A percentile compares a stretch with the other conserved stretches of the same genome.
These are phyloP conservation scores for Rhytidhysteron rufulum DNA, from an alignment of 2,329 filamentous ascomycete species.

Conservation along the genomic window DNA sequence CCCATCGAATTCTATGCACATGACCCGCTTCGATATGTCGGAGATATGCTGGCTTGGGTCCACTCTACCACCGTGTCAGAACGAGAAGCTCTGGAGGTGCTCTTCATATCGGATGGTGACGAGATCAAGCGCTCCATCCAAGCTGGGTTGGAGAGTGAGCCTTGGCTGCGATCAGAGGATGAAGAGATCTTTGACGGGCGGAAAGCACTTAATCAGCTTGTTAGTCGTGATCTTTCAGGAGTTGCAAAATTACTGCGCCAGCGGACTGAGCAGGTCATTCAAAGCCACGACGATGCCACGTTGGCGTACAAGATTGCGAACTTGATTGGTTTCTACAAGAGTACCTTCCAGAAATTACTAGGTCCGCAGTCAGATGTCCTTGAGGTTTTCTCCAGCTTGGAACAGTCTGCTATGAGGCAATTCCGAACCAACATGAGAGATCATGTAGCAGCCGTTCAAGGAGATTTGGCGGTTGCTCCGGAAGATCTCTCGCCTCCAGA, in stretches of 20 bases:
- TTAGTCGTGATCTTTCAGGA: slow-evolving; percentile 78
- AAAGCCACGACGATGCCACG: slow-evolving; percentile 86
- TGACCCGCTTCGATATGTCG: slow-evolving; percentile 84
- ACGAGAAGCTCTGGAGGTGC: slow-evolving; percentile 81
- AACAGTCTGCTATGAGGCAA: slow-evolving; percentile 73
- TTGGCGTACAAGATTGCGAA: slow-evolving; percentile 88
- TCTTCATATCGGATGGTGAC: slow-evolving; percentile 88
- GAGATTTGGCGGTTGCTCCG: slow-evolving; percentile 65
- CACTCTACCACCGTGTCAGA: slow-evolving; percentile 94
- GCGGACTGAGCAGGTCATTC: slow-evolving; percentile 84
- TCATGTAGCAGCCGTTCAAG: slow-evolving; percentile 70
- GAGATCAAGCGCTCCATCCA: slow-evolving; percentile 81
- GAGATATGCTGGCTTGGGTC: slow-evolving; percentile 96
- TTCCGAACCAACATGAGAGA: slow-evolving; percentile 81
- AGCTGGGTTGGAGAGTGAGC: slow-evolving; percentile 74
- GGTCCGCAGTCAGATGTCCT: slow-evolving; percentile 66
- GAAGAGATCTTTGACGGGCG: slow-evolving; percentile 68
- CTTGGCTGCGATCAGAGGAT: slow-evolving; percentile 66
- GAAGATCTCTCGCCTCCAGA: slow-evolving; percentile 72
- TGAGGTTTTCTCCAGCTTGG: slow-evolving; percentile 63
- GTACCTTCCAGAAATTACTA: slow-evolving; percentile 78
- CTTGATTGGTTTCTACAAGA: slow-evolving; percentile 81
- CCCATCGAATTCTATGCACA: slow-evolving; percentile 93
- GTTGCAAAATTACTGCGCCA: slow-evolving; percentile 83
- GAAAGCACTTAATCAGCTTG: slow-evolving; percentile 77